phyloP scores from a whole-genome alignment of 1,284 basidiomycete species.

The Wallemia mellicola region DNA sequence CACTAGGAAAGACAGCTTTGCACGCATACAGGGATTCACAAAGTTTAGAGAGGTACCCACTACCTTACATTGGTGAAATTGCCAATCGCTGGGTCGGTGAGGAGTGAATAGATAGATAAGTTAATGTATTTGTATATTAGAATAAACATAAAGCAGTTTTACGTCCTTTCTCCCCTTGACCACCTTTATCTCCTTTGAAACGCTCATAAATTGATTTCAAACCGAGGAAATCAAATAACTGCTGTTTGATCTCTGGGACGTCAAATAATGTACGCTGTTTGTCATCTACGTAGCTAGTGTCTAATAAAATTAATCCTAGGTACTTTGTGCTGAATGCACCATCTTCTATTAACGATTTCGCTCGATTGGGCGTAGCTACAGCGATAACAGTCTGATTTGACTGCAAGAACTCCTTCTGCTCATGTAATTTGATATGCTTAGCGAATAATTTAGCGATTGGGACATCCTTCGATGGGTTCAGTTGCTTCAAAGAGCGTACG shows the following conservation, averaged over 20 bases:
- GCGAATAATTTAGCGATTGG: neutral
- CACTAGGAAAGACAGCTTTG: constrained; percentile 16
- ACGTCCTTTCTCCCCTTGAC: neutral
- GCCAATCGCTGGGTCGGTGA: constrained; percentile 44
- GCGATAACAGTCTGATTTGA: neutral
- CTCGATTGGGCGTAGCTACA: neutral
- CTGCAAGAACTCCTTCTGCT: neutral
- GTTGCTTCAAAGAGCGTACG: neutral
- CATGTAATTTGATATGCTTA: neutral
- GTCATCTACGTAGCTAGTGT: neutral
- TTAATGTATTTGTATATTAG: neutral
- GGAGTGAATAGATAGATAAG: constrained; percentile 21
- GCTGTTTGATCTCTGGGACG: neutral
- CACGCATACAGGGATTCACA: constrained; percentile 35
- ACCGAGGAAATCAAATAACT: neutral
- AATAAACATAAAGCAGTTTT: neutral
- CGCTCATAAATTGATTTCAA: neutral
- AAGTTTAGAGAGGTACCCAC: constrained; percentile 26
- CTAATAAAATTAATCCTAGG: neutral
- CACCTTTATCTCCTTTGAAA: neutral
- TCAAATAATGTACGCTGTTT: neutral
- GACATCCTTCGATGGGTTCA: neutral
- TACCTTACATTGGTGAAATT: constrained; percentile 34
- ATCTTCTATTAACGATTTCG: neutral
- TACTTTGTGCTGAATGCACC: neutral